Conservation (phyloP, 768 basidiomycete species). For the Suillus variegatus region DNA sequence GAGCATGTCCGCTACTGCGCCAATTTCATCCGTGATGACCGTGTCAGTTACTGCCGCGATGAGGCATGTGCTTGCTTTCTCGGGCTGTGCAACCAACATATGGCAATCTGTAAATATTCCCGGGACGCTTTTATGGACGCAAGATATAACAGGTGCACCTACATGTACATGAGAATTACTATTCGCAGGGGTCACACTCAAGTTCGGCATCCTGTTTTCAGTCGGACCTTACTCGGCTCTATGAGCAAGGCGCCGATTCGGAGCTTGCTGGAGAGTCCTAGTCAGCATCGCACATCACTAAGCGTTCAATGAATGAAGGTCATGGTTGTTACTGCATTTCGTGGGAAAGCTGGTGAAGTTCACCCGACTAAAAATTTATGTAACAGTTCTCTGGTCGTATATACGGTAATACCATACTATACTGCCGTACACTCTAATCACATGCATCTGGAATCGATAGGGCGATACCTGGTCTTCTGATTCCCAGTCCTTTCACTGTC, state of each 20-base stretch:
- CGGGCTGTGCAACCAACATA: conserved; percentile 98
- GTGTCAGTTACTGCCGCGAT: conserved; percentile 26
- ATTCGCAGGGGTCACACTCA: no score
- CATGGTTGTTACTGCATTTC: no score
- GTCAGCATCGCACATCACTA: no score
- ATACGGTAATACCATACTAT: no score
- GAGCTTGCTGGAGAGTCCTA: no score
- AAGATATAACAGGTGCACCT: conserved; percentile 89
- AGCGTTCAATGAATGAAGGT: no score
- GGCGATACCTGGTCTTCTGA: conserved; percentile 28
- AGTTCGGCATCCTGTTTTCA: no score
- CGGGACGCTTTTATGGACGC: conserved; percentile 83
- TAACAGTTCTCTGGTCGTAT: no score
- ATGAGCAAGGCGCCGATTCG: no score
- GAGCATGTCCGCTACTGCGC: conserved; percentile 86
- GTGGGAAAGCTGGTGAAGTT: no score
- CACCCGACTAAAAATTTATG: no score
- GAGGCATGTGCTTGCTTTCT: conserved; percentile 54
- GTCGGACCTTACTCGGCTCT: no score
- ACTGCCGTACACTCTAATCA: not conserved
- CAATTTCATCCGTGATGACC: conserved; percentile 85
- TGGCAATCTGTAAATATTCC: conserved; percentile 99
- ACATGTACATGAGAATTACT: conserved; percentile 15
- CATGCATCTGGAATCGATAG: conserved; percentile 26
- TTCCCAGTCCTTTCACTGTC: conserved; percentile 25